Base-by-base conservation (phyloP, 179 eudicot species). In the Silene vulgaris region DNA sequence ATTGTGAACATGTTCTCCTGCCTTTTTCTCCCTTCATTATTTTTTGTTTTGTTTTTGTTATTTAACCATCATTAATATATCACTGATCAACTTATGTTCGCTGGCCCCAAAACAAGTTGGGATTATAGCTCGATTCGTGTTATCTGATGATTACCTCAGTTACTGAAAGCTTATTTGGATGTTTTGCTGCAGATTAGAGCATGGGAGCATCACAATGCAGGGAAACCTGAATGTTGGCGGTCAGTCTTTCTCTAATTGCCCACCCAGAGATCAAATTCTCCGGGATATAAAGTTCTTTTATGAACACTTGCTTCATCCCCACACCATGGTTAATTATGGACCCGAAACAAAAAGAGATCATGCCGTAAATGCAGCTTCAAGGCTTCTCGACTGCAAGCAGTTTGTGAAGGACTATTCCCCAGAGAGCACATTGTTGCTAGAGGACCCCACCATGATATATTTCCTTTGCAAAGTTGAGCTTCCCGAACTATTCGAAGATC, bases 311-410 rank as follows among this genome's bases (percentile, higher is more conserved):
- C 96, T 93, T 54, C 86, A 85, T 63, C 98, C 98, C 0, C 77
- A 69, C 43, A 85, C 88, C 66, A 87, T 90, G 96, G 60, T 82
- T 50, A 73, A 65, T 64, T 76, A 80, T 69, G 85, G 79, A 65
- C 84, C 87, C 16, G 80, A 79, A 68, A 28, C 80, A 0, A 88
- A 78, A 70, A 81, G 85, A 74, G 82, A 79, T 17, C 21, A 70
- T 77, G 84, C 83, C 68, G 60, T 87, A 19, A 72, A 69, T 48
- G 88, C 97, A 3, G 97, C 98, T 4, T 83, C 82, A 54, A 84
- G 80, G 71, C 84, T 93, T 70, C 91, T 93, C 3, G 98, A 91
- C 79, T 93, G 98, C 89, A 93, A 93, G 88, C 97, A 93, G 80
- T 93, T 93, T 80, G 87, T 93, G 76, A 93, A 93, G 78, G 83